Conservation (phyloP, 495 filamentous ascomycete genomes). For the Neurospora sp. region DNA sequence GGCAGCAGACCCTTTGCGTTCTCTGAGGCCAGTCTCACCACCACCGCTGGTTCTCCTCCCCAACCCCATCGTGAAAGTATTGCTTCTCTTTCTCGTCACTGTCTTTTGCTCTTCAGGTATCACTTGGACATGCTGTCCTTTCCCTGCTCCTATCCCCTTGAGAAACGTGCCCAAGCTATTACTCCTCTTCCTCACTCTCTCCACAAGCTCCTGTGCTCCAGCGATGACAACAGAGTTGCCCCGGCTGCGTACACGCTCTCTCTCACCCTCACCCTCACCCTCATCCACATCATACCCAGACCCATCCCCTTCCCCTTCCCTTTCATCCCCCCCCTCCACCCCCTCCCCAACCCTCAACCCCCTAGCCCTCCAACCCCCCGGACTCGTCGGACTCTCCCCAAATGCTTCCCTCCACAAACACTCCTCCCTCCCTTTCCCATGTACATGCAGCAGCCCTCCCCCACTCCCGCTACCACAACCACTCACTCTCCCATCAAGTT, state of each 20-base stretch:
- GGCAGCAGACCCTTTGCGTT: not conserved
- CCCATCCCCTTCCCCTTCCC: not conserved
- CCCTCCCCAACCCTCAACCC: not conserved
- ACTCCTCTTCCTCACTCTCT: not conserved
- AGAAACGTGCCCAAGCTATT: not conserved
- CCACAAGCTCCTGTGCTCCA: not conserved
- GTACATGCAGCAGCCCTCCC: too few species aligned
- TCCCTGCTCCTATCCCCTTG: not conserved
- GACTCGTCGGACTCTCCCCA: not conserved
- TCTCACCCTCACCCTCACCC: too few species aligned
- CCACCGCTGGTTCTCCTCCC: not conserved
- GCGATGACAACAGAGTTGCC: not conserved
- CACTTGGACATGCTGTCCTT: not conserved
- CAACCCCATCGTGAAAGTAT: not conserved
- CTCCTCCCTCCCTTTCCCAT: not conserved
- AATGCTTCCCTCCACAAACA: slow-evolving; percentile 12
- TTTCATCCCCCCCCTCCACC: not conserved
- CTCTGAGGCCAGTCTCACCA: not conserved
- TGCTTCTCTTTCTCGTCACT: not conserved
- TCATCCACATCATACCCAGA: not conserved
- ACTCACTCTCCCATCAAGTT: not conserved
- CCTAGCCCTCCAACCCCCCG: not conserved
- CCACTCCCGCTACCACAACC: too few species aligned
- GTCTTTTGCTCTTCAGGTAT: not conserved
- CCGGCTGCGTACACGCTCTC: not conserved